A percentile compares a stretch with the other conserved stretches of the same genome.
These are phyloP conservation scores for Skeletonema costatum DNA, from an alignment of 108 stramenopile species.

Conservation along the genomic window DNA sequence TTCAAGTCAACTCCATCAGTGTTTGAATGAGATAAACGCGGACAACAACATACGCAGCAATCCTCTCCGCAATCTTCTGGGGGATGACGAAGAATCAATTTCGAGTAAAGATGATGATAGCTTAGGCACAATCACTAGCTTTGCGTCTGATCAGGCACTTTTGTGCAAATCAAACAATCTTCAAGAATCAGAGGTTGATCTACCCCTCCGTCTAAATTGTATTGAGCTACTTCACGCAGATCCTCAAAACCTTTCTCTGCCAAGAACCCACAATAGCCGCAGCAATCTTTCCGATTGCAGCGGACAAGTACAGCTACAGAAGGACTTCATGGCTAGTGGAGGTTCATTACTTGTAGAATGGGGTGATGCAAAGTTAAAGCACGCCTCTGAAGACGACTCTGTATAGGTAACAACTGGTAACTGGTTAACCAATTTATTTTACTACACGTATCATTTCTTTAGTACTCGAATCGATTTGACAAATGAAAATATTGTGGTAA, in stretches of 20 bases:
- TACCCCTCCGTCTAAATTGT: not conserved
- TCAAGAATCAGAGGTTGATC: not conserved
- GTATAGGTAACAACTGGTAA: no score
- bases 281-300: not conserved
- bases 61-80: not conserved
- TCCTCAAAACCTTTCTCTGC: not conserved
- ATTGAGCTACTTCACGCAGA: not conserved
- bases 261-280: not conserved
- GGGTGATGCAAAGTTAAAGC: not conserved
- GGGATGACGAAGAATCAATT: not conserved
- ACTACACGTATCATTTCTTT: no score
- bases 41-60: not conserved
- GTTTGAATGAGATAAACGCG: not conserved
- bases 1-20: not conserved
- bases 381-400: not conserved
- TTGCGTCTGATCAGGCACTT: not conserved
- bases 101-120: not conserved
- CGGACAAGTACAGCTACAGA: not conserved
- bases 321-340: not conserved
- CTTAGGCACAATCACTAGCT: not conserved
- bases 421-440: no score
- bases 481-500: no score
- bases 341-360: not conserved
- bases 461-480: no score
- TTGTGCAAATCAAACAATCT: not conserved